Base-by-base conservation (phyloP, 192 early-diverging fungal genomes). In the Coemansia sp. region DNA sequence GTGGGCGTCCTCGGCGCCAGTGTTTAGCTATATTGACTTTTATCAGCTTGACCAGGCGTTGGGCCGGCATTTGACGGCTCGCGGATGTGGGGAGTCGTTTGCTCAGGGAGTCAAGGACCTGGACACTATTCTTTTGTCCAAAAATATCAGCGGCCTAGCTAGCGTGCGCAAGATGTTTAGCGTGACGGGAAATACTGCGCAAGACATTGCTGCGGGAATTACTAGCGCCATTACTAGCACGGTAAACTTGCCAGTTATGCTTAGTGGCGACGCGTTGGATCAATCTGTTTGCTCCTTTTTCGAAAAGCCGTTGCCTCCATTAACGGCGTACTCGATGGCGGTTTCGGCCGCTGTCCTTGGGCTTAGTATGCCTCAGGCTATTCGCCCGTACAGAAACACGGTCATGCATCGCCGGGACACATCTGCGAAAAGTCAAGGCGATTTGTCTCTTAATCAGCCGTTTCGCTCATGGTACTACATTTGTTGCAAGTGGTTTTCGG, bases 1-100 rank as follows among this genome's bases (percentile, higher is more conserved):
- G 10, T 87, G 87, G 66, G 81, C 88, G 5, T 89, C 89, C 11
- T 93, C 92, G 11, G 90, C 86, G 12, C 86, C 89, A 9, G 76
- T 93, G 9, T 76, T 85, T 12, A 84, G 85, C n/a, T 78, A 80
- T 15, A 62, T 82, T 27, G 85, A 90, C 36, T 68, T 63, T 77
- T 89, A 85, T 64, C 79, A 89, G 46, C 90, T 87, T 62, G 84
- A 84, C 39, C 78, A 84, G 41, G 75, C 65, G 25, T 67, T 64
- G 37, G 70, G 84, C 3, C 70, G 62, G 31, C 68, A 70, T 37
- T 51, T 76, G 5, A 55, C 68, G 3, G 80, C 77, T 6, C 50
- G 79, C n/a, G 63, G 75, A 0, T 86, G 84, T 50, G 68, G 63
- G 6, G 5, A 36, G 7, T 63, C 64, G 19, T 46, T 87, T 46